Evolutionary conservation across 1,284 basidiomycete species (phyloP), one percentile per base, ranked within the genome.

Genomic region (Heterobasidion annosum): DNA sequence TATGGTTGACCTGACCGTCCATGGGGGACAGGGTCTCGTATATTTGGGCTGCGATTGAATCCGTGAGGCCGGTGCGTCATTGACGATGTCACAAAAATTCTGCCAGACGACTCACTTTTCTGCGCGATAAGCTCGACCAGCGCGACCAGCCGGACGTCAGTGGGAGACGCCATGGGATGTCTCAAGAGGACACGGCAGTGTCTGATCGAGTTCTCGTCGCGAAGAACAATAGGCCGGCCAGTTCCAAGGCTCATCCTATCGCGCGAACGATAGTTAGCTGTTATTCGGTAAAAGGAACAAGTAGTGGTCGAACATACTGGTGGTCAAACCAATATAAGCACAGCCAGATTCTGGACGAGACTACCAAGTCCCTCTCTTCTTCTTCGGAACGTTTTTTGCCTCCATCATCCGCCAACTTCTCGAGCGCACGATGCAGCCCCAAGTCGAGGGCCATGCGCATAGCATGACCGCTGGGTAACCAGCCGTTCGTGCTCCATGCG

Each of bases 371-470:
- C 53, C 93, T 74, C 68, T 96, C 92, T 67, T 95, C 92, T 57
- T 88, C 86, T 54, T 93, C 84, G 2, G 81, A 77, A 48, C 85
- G 75, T 59, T 81, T 77, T 65, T 87, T 85, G 34, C 77, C 81
- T 55, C 67, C 75, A 51, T 76, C 77, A 56, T 93, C 89, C 1
- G 88, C 89, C n/a, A 97, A 77, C 66, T 92, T 94, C 67, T 95
- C 93, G 48, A 96, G 71, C 1, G 91, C 92, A 43, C 89, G 83
- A 67, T 97, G 93, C 19, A 97, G 75, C 35, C 93, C 93, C 53
- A 97, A 83, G 67, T 97, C 93, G 55, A 97, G 74, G 8, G 91
- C 93, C 91, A 96, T 95, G 43, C 93, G 82, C 81, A 97, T 86
- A 2, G 93, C 93, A 65, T 96, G 91, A 3, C 92, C 91, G 61